Base-by-base conservation (phyloP, 176 grass and related monocot species). In the Juncus inflexus region DNA sequence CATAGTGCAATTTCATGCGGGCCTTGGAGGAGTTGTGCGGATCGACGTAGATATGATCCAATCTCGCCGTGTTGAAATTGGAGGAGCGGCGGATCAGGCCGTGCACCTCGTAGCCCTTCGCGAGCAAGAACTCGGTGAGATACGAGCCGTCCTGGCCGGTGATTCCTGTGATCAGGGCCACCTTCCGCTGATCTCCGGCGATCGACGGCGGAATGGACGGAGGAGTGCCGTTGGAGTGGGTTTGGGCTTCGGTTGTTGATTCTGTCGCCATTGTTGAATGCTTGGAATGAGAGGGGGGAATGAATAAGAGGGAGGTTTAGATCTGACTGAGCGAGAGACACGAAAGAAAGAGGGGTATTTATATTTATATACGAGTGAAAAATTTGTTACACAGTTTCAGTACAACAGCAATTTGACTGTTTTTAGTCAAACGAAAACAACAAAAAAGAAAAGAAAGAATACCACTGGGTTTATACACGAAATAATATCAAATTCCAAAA, bases 111-210 rank as follows among this genome's bases (percentile, higher is more conserved):
- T 97, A 92, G 2, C 94, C 94, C 55, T 92, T 92, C 37, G 70
- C 74, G 0, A 97, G 71, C 4, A 97, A 84, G 41, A 91, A 81
- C 80, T 97, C 92, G 9, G 92, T 91, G 50, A 97, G 80, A 80
- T 92, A 97, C 66, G 87, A 91, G 12, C 94, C 94, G 68, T 97
- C 94, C 83, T 97, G 88, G 12, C 94, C 94, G 14, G 88, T 97
- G 77, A 97, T 97, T 53, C 88, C 94, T 5, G 82, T 86, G 55
- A 97, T 40, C 66, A 97, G 85, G 15, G 94, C 94, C 63, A 97
- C 88, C 85, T 86, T 97, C n/a, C 80, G 84, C 41, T 72, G 58
- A 1, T 76, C 63, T 12, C 15, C 77, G 61, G 66, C 66, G 28
- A 83, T 77, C 74, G 67, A 19, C 53, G 6, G 60, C 10, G 79